Base-by-base conservation (phyloP, 2,329 filamentous ascomycete species). In the Hymenoscyphus repandus region DNA sequence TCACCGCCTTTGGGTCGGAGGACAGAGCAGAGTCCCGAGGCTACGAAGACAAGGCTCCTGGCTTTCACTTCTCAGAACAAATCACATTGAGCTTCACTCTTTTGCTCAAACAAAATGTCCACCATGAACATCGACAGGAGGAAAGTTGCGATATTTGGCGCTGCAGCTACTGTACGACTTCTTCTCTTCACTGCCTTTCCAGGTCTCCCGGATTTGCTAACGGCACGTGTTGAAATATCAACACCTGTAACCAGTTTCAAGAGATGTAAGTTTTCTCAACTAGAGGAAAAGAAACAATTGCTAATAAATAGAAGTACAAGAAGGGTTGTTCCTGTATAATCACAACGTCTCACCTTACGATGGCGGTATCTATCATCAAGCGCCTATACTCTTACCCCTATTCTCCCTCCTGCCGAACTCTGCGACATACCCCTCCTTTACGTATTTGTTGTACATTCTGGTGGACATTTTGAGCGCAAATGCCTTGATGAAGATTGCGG, bases 191-290 rank as follows among this genome's bases (percentile, higher is more conserved):
- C 84, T 52, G 76, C 83, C 51, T 96, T 96, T 66, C 91, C 93
- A 56, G 81, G 80, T 34, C 76, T 99, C 37, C 88, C 92, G 47
- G 84, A 90, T 67, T 77, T 96, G 56, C 77, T 99, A 56, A 93
- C 90, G 17, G 88, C 86, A 58, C 86, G 93, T 66, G 93, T 96
- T 63, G 93, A 99, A 75, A 86, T 99, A 64, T 96, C 93, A 40
- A 99, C 93, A 18, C 92, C 93, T 36, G 87, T 97, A 42, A 96
- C 90, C 62, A 96, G 92, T 79, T 99, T 96, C 80, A 97, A 97
- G 75, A 82, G 93, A 81, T 76, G 91, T 95, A 77, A 70, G 86
- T 70, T 38, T 27, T 13, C 5, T 41, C 31, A 6, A 11, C 30
- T 15, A n/a, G 12, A n/a, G 6, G 13, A 5, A 40, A 20, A 17